Evolutionary conservation across 495 filamentous ascomycete species (phyloP).

Genomic region (Cladorrhinum samala): DNA sequence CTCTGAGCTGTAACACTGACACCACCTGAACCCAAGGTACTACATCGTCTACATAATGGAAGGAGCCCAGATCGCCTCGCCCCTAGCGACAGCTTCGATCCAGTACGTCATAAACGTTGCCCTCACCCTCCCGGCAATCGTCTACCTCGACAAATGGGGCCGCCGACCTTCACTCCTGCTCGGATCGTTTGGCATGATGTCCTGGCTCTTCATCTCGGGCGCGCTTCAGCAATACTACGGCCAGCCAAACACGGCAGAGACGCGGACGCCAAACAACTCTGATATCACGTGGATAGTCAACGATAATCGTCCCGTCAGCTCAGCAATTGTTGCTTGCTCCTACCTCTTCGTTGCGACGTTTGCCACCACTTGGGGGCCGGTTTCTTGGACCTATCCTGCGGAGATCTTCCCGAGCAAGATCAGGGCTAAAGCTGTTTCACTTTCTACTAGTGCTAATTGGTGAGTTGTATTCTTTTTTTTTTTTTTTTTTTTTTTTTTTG

Average conservation of each 20-base stretch:
- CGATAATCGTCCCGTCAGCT: conserved; percentile 41
- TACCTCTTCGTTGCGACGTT: conserved; percentile 74
- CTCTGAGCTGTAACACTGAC: background rate
- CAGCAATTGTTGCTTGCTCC: conserved; percentile 59
- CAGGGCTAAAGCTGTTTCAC: conserved; percentile 60
- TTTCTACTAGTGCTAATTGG: conserved; percentile 63
- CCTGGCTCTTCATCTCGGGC: conserved; percentile 69
- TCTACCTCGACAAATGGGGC: conserved; percentile 72
- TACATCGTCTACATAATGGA: conserved; percentile 76
- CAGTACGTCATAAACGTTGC: conserved; percentile 74
- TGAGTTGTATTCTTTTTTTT: no score
- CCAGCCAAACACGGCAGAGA: conserved; percentile 37
- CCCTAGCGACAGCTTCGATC: conserved; percentile 64
- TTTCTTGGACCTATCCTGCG: conserved; percentile 76
- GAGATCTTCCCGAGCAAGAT: conserved; percentile 72
- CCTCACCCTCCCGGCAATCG: conserved; percentile 58
- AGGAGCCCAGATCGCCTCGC: conserved; percentile 55
- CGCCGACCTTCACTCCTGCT: conserved; percentile 66
- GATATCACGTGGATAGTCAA: conserved; percentile 54
- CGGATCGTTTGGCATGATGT: conserved; percentile 68
- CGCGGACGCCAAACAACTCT: conserved; percentile 25
- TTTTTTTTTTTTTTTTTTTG: no score
- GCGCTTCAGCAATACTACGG: conserved; percentile 55
- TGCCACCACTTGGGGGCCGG: conserved; percentile 71
- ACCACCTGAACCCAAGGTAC: conserved; percentile 39